A percentile compares a stretch with the other conserved stretches of the same genome.
phyloP scores from a whole-genome alignment of 1,284 basidiomycete species.

The Porogramme epimiltina region DNA sequence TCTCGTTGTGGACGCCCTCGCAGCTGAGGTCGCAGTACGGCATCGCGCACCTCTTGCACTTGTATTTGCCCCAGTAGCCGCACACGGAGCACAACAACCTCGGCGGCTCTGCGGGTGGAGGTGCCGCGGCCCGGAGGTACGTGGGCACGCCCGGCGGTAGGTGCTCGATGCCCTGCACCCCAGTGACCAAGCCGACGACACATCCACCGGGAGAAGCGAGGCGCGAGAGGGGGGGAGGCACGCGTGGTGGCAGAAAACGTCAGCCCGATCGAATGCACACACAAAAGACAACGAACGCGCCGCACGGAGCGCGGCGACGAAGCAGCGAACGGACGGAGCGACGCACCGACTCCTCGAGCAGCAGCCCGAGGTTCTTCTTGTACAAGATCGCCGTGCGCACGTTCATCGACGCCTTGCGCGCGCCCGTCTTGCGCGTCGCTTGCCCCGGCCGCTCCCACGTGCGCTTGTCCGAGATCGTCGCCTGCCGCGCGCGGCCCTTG shows the following conservation, averaged over 20 bases:
- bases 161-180: conserved; percentile 56
- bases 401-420: conserved; percentile 81
- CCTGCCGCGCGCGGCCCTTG: conserved; percentile 68
- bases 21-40: conserved; percentile 62
- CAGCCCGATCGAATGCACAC: too few relatives aligned
- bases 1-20: conserved; percentile 58
- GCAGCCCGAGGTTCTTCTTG: conserved; percentile 69
- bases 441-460: conserved; percentile 22
- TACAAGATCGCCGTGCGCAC: conserved; percentile 78
- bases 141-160: conserved; percentile 53
- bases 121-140: conserved; percentile 58
- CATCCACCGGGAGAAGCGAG: too few relatives aligned
- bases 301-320: neutral
- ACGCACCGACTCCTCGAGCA: conserved; percentile 79
- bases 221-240: too few relatives aligned
- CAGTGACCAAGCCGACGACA: too few relatives aligned
- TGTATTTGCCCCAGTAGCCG: conserved; percentile 68
- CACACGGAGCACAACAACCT: conserved; percentile 67
- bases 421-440: conserved; percentile 41
- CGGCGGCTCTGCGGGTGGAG: conserved; percentile 49
- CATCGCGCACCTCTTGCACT: conserved; percentile 59
- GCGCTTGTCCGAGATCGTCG: conserved; percentile 72
- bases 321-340: too few relatives aligned
- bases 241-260: neutral
- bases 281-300: neutral